phyloP scores from a whole-genome alignment of 2,329 filamentous ascomycete genomes.

The Phaeosphaeria sp. region DNA sequence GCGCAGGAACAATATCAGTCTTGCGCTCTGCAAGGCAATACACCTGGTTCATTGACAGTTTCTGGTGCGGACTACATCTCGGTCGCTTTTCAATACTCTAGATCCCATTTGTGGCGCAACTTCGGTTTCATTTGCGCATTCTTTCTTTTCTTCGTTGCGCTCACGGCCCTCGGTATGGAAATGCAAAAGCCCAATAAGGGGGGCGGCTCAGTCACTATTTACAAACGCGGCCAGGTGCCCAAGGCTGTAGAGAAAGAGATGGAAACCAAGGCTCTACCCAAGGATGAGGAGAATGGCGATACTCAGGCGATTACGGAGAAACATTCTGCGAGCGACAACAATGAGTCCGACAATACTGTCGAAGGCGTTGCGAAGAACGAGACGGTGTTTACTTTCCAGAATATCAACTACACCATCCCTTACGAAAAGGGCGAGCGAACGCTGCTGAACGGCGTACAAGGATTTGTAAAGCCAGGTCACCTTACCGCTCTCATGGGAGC shows the following conservation, averaged over 20 bases:
- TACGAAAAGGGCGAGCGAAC: slow-evolving; percentile 52
- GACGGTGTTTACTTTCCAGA: slow-evolving; percentile 76
- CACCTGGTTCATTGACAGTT: slow-evolving; percentile 60
- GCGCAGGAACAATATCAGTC: slow-evolving; percentile 60
- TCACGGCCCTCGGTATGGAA: slow-evolving; percentile 54
- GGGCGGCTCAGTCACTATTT: slow-evolving; percentile 65
- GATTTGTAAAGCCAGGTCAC: slow-evolving; percentile 91
- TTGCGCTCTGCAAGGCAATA: slow-evolving; percentile 65
- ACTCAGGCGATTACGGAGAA: slow-evolving; percentile 36
- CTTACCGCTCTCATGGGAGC: slow-evolving; percentile 79
- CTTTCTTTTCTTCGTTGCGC: slow-evolving; percentile 56
- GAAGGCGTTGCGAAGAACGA: slow-evolving; percentile 67
- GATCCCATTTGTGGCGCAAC: slow-evolving; percentile 67
- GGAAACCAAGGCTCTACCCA: slow-evolving; percentile 54
- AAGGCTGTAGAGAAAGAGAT: slow-evolving; percentile 64
- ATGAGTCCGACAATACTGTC: slow-evolving; percentile 36
- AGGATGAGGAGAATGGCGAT: slow-evolving; percentile 60
- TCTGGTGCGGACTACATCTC: slow-evolving; percentile 63
- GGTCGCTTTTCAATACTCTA: slow-evolving; percentile 61
- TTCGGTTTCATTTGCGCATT: slow-evolving; percentile 61
- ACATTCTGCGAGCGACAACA: slow-evolving; percentile 30
- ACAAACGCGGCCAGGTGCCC: slow-evolving; percentile 69
- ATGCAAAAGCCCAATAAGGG: slow-evolving; percentile 65
- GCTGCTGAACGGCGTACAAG: slow-evolving; percentile 68
- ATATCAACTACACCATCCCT: slow-evolving; percentile 78